Percentiles rank a stretch among this genome's conserved stretches.
Evolutionary conservation across 2,329 filamentous ascomycete genomes (phyloP).

Genomic region (Aspergillus novofumigatus): DNA sequence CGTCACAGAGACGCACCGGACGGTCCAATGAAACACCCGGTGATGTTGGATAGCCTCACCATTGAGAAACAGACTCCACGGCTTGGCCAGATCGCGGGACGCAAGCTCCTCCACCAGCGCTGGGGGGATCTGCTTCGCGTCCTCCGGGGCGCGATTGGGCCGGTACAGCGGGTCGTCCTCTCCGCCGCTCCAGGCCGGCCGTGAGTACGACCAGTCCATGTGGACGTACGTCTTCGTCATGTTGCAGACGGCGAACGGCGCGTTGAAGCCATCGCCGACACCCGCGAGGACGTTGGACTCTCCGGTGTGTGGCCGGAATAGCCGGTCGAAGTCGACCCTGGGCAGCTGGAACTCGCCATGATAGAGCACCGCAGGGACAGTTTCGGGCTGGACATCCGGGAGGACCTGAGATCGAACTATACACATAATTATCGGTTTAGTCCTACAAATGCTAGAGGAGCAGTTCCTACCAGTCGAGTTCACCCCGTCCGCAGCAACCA

Average conservation of each 20-base stretch:
- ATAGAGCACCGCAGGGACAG: slow-evolving; percentile 5
- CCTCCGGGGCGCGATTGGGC: slow-evolving; percentile 3
- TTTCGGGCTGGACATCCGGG: background rate
- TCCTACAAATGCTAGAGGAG: background rate
- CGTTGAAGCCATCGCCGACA: slow-evolving; percentile 9
- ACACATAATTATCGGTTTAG: background rate
- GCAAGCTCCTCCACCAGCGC: slow-evolving; percentile 6
- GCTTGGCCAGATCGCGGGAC: slow-evolving; percentile 3
- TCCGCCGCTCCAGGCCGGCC: background rate
- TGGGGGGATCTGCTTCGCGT: slow-evolving; percentile 3
- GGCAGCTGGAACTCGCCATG: slow-evolving; percentile 7
- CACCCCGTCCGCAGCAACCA: slow-evolving; percentile 9
- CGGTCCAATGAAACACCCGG: slow-evolving; percentile 6
- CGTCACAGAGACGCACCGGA: slow-evolving; percentile 4
- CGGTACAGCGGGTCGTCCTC: slow-evolving; percentile 2
- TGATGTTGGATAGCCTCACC: slow-evolving; percentile 3
- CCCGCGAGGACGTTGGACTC: slow-evolving; percentile 6
- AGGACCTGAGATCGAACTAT: slow-evolving; percentile 2
- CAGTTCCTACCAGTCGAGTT: slow-evolving; percentile 2
- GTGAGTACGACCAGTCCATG: slow-evolving; percentile 11
- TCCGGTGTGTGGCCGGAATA: slow-evolving; percentile 3
- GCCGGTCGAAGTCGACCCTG: slow-evolving; percentile 1
- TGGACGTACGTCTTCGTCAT: slow-evolving; percentile 3
- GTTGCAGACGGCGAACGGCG: slow-evolving; percentile 8
- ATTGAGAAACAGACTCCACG: slow-evolving; percentile 7